Evolutionary conservation across 371 early-diverging fungal species (phyloP).

Genomic region (Mucor saturninus): DNA sequence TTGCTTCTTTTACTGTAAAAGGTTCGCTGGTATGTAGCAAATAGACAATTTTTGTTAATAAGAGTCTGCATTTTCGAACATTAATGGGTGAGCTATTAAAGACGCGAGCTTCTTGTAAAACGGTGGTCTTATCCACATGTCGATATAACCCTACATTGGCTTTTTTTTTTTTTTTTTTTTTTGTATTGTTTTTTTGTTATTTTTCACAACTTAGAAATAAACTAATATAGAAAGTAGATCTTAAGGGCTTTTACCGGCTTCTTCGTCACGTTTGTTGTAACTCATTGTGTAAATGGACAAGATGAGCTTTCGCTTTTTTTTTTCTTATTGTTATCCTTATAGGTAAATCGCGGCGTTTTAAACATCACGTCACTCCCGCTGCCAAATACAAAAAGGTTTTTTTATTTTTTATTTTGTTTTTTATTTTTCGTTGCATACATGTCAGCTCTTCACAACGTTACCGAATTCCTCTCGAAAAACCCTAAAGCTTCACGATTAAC

Average conservation of each 20-base stretch:
- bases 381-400: neutral
- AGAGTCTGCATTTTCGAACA: constrained; percentile 89
- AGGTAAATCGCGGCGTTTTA: neutral
- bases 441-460: constrained; percentile 3
- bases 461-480: constrained; percentile 27
- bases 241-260: neutral
- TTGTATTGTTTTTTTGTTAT: neutral
- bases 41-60: constrained; percentile 94
- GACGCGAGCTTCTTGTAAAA: constrained; percentile 95
- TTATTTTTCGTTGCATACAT: neutral
- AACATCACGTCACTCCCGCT: neutral
- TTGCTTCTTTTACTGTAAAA: constrained; percentile 92
- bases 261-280: neutral
- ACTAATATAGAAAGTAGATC: too few relatives aligned
- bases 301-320: neutral
- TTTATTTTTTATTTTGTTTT: neutral
- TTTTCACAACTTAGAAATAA: too few relatives aligned
- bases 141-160: constrained; percentile 57
- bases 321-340: neutral
- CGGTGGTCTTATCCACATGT: constrained; percentile 89
- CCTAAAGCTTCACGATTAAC: constrained; percentile 31
- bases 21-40: constrained; percentile 89
- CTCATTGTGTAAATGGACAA: neutral
- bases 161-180: constrained; percentile 19
- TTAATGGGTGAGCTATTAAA: constrained; percentile 97